Evolutionary conservation across 2,329 filamentous ascomycete species (phyloP).

Genomic region (Pestalotiopsis sp.): DNA sequence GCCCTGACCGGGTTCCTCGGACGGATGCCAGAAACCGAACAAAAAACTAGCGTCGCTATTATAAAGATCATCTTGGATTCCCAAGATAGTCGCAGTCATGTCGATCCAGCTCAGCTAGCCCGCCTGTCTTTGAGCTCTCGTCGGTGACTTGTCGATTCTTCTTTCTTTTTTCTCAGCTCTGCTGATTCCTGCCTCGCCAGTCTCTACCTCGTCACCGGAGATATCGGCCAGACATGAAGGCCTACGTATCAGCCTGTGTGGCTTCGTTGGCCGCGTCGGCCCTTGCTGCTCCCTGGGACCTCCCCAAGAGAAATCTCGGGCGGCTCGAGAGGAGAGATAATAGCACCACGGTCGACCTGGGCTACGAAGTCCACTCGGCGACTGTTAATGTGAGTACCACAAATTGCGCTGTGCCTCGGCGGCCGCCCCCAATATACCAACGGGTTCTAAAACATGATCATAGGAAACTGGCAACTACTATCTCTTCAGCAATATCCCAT

Average conservation of each 20-base stretch:
- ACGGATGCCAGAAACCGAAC: not conserved
- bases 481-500: constrained; percentile 42
- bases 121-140: not conserved
- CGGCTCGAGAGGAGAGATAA: constrained; percentile 1
- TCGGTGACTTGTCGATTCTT: not conserved
- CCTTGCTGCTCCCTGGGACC: constrained; percentile 3
- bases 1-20: not conserved
- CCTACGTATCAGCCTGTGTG: constrained; percentile 7
- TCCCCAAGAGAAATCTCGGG: not conserved
- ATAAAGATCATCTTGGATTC: constrained; percentile 4
- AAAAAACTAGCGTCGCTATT: not conserved
- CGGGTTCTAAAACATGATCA: not conserved
- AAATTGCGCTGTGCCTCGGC: not conserved
- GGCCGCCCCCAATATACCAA: not conserved
- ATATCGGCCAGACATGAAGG: constrained; percentile 6
- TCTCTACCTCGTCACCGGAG: not conserved
- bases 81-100: not conserved
- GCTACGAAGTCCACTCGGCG: constrained; percentile 30
- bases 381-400: constrained; percentile 25
- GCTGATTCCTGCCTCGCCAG: not conserved
- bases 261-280: constrained; percentile 1
- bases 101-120: constrained; percentile 3
- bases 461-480: constrained; percentile 37
- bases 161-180: not conserved
- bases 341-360: constrained; percentile 26